phyloP scores from a whole-genome alignment of 805 yeast genomes.

The Peterozyma toletana region DNA sequence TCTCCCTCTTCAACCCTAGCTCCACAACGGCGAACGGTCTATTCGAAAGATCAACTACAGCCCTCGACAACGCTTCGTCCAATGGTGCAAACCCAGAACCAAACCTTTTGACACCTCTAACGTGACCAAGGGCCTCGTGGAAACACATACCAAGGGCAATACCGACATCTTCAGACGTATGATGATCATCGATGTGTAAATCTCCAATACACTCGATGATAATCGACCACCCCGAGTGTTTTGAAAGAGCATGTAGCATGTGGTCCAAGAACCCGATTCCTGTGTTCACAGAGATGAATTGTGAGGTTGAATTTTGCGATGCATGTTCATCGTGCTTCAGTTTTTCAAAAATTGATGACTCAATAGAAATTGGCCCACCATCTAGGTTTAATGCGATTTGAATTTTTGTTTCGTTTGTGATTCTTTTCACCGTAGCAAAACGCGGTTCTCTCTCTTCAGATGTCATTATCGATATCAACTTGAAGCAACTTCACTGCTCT shows the following conservation, averaged over 20 bases:
- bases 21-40: constrained; percentile 90
- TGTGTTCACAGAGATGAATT: constrained; percentile 73
- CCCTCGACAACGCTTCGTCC: constrained; percentile 92
- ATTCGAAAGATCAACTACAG: constrained; percentile 92
- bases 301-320: constrained; percentile 60
- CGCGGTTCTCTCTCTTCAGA: background rate
- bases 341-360: constrained; percentile 45
- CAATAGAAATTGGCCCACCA: constrained; percentile 72
- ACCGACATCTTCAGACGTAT: constrained; percentile 92
- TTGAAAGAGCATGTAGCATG: constrained; percentile 95
- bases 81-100: constrained; percentile 93
- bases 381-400: constrained; percentile 78
- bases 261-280: constrained; percentile 96
- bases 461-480: too few species aligned
- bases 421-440: constrained; percentile 31
- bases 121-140: constrained; percentile 81
- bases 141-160: constrained; percentile 88
- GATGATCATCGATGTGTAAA: constrained; percentile 94
- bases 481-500: too few species aligned
- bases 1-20: constrained; percentile 85
- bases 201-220: constrained; percentile 90
- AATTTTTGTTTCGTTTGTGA: constrained; percentile 91
- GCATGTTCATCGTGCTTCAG: constrained; percentile 44
- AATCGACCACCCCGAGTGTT: constrained; percentile 94
- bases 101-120: constrained; percentile 86